Percentiles rank a stretch among this genome's conserved stretches.
These are phyloP conservation scores for Fusarium setosum DNA, from an alignment of 2,329 filamentous ascomycete species.

Conservation along the genomic window DNA sequence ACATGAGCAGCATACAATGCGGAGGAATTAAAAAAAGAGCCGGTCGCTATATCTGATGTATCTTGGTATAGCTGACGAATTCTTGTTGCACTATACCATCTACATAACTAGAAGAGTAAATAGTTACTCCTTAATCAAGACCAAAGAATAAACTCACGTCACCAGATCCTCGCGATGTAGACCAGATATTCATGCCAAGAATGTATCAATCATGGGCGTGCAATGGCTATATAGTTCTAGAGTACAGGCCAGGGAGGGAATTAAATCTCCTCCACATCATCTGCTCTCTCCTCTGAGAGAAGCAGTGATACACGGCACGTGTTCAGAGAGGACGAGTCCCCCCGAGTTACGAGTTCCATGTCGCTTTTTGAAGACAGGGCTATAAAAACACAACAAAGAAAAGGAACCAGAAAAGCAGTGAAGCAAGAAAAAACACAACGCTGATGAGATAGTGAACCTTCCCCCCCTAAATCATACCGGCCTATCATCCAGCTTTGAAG, in stretches of 20 bases:
- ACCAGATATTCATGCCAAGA: not conserved
- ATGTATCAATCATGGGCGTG: slow-evolving; percentile 24
- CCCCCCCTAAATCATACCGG: slow-evolving; percentile 3
- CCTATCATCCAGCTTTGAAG: not conserved
- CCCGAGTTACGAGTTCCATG: slow-evolving; percentile 10
- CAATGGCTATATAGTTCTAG: slow-evolving; percentile 39
- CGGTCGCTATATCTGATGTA: slow-evolving; percentile 23
- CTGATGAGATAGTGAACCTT: slow-evolving; percentile 34
- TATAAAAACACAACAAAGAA: slow-evolving; percentile 23
- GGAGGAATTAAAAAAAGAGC: slow-evolving; percentile 36
- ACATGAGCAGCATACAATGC: slow-evolving; percentile 26
- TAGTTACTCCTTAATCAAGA: slow-evolving; percentile 34
- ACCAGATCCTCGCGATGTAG: not conserved
- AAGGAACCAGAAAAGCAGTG: slow-evolving; percentile 21
- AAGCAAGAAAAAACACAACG: slow-evolving; percentile 29
- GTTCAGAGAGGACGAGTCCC: slow-evolving; percentile 11
- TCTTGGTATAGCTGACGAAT: slow-evolving; percentile 32
- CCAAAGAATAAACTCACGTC: slow-evolving; percentile 1
- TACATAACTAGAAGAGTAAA: slow-evolving; percentile 27
- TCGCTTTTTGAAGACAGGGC: slow-evolving; percentile 1
- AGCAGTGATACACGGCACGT: slow-evolving; percentile 11
- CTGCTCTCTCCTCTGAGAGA: slow-evolving; percentile 14
- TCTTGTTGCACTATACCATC: slow-evolving; percentile 32
- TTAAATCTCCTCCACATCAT: slow-evolving; percentile 13
- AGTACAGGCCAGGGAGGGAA: slow-evolving; percentile 37